These are phyloP conservation scores for Magnaporthiopsis incrustans DNA, from an alignment of 2,329 filamentous ascomycete genomes.

Conservation along the genomic window DNA sequence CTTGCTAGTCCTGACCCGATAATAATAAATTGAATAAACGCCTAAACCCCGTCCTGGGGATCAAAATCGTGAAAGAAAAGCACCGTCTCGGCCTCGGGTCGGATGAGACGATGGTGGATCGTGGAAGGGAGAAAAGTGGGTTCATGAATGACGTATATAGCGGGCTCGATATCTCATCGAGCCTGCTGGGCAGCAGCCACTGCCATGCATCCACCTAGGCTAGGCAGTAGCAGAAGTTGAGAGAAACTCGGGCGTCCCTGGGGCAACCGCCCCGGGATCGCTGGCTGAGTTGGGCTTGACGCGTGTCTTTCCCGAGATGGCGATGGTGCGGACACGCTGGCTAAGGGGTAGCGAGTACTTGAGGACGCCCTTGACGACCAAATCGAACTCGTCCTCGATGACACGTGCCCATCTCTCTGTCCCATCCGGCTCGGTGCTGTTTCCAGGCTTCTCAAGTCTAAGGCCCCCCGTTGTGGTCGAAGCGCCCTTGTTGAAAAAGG, in stretches of 20 bases:
- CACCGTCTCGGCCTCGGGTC: not conserved
- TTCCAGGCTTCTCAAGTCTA: constrained; percentile 74
- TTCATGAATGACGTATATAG: not conserved
- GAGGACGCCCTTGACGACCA: constrained; percentile 84
- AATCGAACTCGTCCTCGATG: constrained; percentile 82
- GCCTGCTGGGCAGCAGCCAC: not conserved
- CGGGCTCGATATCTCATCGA: not conserved
- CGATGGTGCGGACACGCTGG: constrained; percentile 49
- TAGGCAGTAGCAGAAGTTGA: not conserved
- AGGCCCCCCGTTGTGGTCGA: constrained; percentile 76
- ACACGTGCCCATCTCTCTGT: constrained; percentile 85
- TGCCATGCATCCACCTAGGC: not conserved
- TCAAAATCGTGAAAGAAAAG: not conserved
- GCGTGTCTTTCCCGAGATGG: constrained; percentile 50
- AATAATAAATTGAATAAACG: not conserved
- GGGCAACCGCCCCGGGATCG: constrained; percentile 30
- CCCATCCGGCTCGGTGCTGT: constrained; percentile 71
- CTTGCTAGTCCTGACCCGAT: not conserved
- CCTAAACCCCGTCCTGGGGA: not conserved
- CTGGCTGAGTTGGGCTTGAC: constrained; percentile 57
- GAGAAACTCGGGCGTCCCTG: constrained; percentile 22
- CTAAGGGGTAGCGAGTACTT: constrained; percentile 67
- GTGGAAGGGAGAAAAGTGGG: not conserved
- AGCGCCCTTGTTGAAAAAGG: constrained; percentile 67
- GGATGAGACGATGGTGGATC: not conserved